These are phyloP conservation scores for Neurospora sublineolata DNA, from an alignment of 495 filamentous ascomycete genomes.

Conservation along the genomic window DNA sequence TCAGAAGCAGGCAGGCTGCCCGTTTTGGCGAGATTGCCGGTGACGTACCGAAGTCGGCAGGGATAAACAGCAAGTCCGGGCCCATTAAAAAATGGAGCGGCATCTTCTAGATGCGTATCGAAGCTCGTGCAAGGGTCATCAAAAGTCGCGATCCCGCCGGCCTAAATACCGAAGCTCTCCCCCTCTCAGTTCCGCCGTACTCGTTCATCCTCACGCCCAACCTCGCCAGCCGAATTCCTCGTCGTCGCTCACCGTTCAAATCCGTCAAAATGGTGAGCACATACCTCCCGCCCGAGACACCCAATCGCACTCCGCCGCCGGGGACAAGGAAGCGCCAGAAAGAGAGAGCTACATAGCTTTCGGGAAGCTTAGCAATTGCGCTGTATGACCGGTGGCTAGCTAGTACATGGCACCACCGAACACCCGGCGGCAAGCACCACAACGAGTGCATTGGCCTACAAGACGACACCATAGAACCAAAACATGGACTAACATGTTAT, in stretches of 20 bases:
- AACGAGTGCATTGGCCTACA: background rate
- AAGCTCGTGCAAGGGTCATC: slow-evolving; percentile 11
- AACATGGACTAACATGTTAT: background rate
- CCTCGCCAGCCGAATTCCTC: background rate
- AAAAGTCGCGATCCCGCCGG: background rate
- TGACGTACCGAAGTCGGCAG: slow-evolving; percentile 2
- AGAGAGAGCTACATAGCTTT: background rate
- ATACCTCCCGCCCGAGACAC: background rate
- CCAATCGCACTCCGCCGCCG: background rate
- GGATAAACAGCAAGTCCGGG: slow-evolving; percentile 9
- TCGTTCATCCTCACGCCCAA: background rate
- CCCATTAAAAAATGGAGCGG: slow-evolving; percentile 17
- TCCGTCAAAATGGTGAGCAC: background rate
- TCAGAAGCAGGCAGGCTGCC: background rate
- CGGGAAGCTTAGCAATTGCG: background rate
- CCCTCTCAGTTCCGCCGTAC: background rate
- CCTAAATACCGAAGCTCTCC: background rate
- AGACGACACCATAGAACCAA: background rate
- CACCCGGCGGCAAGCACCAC: background rate
- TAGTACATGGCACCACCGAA: background rate
- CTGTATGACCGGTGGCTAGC: background rate
- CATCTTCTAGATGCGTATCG: slow-evolving; percentile 22
- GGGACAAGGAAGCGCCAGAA: background rate
- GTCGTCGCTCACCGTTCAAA: background rate
- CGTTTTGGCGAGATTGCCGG: background rate